Evolutionary conservation across 306 rosid species (phyloP), one percentile per base, ranked within the genome.

Genomic region (Cicer pinnatifidum): DNA sequence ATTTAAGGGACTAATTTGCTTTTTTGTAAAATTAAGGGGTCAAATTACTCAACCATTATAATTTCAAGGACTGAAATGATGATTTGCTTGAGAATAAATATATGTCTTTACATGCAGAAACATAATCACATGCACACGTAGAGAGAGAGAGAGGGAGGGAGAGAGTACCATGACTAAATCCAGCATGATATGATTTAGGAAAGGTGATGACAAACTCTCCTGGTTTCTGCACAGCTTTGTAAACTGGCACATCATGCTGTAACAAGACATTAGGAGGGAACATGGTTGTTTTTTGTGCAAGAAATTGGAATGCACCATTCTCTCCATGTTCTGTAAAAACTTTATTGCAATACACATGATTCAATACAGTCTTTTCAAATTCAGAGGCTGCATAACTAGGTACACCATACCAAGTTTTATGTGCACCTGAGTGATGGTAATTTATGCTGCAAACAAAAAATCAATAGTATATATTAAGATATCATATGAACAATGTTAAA

Each of bases 181-280:
- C 87, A 45, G 85, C 87, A 84, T 84, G 85, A 77, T 81, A 84
- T 73, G 85, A 69, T 45, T 70, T 72, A 23, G 87, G 85, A 69
- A 84, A 84, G 48, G 87, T 84, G 66, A 81, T 57, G 54, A 84
- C 66, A 84, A 80, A 84, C 68, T 84, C 84, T 75, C 79, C 79
- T 1, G 64, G 65, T 5, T 75, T 75, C 54, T 75, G 73, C 52
- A 65, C 67, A 9, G 78, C 85, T 57, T 77, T 84, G 80, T 84
- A 81, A 50, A 81, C 81, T 8, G 82, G 72, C 11, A 77, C 87
- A 54, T 54, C 41, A 40, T 84, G 78, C 48, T 84, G 78, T 11
- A 80, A 47, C 80, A 84, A 33, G 50, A 80, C 28, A 62, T 59
- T 69, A 3, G 87, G 85, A 53, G 82, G 73, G 37, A 84, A 80